Evolutionary conservation across 805 yeast species (phyloP), one percentile per base, ranked within the genome.

Genomic region (Nakazawaea holstii): DNA sequence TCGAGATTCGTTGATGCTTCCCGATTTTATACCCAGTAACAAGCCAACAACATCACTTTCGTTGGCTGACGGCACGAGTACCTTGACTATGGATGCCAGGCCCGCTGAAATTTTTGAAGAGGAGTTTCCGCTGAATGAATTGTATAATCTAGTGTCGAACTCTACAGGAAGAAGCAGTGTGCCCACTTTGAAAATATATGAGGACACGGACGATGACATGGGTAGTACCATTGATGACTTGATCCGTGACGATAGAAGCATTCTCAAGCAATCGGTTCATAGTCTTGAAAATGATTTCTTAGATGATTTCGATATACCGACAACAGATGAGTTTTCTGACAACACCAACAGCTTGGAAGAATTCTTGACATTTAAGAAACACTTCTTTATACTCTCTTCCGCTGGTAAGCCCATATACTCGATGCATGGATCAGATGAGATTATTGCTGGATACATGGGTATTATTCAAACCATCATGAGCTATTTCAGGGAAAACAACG

Each of bases 401-500:
- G 95, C 97, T 1, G 97, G 97, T 0, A 90, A 90, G 60, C 95
- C 95, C 2, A 83, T 90, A 6, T 90, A 84, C 62, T 79, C 95
- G 1, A 70, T 83, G 72, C 79, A 82, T 59, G 95, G 94, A 2
- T 68, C 79, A 2, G 91, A 87, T 45, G 82, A 80, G 33, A 63
- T 80, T 13, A 70, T 84, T 2, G 66, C 86, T 39, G 84, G 88
- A 0, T 84, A 84, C 56, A 79, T 84, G 68, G 96, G 95, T 0
- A 70, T 90, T 1, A 75, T 90, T 2, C 91, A 90, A 53, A 87
- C 97, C 0, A 77, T 90, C 6, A 74, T 88, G 8, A 77, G 84
- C 9, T 82, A 82, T 43, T 90, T 86, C 59, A 77, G 80, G 54
- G 74, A 70, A 41, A 66, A 64, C 32, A 57, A 66, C 2, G 53